These are phyloP conservation scores for Candida patagonica DNA, from an alignment of 805 yeast genomes.

Conservation along the genomic window DNA sequence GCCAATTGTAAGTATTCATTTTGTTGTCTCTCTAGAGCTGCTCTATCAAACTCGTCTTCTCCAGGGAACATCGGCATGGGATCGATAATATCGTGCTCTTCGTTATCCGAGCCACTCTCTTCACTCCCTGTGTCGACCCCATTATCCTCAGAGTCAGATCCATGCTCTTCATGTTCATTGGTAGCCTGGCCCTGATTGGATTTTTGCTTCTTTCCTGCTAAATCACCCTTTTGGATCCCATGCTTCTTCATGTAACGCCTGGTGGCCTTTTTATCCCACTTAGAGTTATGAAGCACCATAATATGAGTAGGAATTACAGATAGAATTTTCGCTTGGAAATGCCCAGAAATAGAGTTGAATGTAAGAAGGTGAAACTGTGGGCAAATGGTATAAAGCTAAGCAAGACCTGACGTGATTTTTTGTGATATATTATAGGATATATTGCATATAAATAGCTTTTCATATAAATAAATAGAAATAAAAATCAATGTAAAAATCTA, in stretches of 20 bases:
- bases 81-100: background rate
- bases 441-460: too few relatives aligned
- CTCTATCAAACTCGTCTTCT: slow-evolving; percentile 5
- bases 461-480: too few relatives aligned
- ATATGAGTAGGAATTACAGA: too few relatives aligned
- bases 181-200: slow-evolving; percentile 2
- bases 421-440: too few relatives aligned
- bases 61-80: slow-evolving; percentile 7
- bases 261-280: slow-evolving; percentile 44
- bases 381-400: too few relatives aligned
- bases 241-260: slow-evolving; percentile 36
- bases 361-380: too few relatives aligned
- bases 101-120: background rate
- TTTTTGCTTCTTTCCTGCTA: slow-evolving; percentile 2
- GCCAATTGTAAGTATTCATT: slow-evolving; percentile 5
- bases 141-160: slow-evolving; percentile 1
- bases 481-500: too few relatives aligned
- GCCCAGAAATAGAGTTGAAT: too few relatives aligned
- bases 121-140: background rate
- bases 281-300: slow-evolving; percentile 47
- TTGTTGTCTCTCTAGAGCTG: slow-evolving; percentile 5
- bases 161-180: slow-evolving; percentile 5
- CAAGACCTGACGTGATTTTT: too few relatives aligned
- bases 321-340: too few relatives aligned
- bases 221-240: slow-evolving; percentile 21